Base-by-base conservation (phyloP, 2,329 filamentous ascomycete genomes). In the Elsinoe necatrix region DNA sequence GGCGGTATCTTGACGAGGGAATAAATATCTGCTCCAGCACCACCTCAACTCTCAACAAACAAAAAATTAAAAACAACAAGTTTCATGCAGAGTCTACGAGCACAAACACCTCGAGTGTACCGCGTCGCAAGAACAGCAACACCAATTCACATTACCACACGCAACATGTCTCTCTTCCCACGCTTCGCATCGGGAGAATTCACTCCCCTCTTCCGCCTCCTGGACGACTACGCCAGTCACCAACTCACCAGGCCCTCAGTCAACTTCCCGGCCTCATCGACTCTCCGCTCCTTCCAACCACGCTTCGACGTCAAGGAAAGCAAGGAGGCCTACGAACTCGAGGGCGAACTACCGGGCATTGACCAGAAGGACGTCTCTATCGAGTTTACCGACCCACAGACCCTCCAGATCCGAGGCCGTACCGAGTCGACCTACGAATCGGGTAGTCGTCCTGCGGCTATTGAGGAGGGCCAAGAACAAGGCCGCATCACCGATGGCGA, bases 291-390 rank as follows among this genome's bases (percentile, higher is more conserved):
- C 66, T 91, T 89, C 79, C 79, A 81, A 58, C 88, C 87, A 56
- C 86, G 83, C 71, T 92, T 92, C 67, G 87, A 92, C 65, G 78
- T 91, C 60, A 84, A 81, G 68, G 88, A 93, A 74, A 80, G 79
- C 11, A 78, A 79, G 59, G 72, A 81, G 4, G 69, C 75, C 61
- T 92, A 89, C 67, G 84, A 92, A 71, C 83, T 92, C 18, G 82
- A 91, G 64, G 88, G 87, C 65, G 87, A 92, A 71, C 81, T 92
- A 4, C 84, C 87, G 0, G 88, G 88, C 56, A 76, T 91, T 63
- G 80, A 80, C 61, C 86, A 88, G 73, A 82, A 87, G 64, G 77
- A 90, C 65, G 75, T 93, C 66, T 75, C 79, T 67, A 86, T 92
- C 67, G 87, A 92, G 67, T 92, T 91, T 77, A 84, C 82, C 58